Evolutionary conservation across 257 asterid genomes (phyloP).

Genomic region (Paraleonurus japonicus): DNA sequence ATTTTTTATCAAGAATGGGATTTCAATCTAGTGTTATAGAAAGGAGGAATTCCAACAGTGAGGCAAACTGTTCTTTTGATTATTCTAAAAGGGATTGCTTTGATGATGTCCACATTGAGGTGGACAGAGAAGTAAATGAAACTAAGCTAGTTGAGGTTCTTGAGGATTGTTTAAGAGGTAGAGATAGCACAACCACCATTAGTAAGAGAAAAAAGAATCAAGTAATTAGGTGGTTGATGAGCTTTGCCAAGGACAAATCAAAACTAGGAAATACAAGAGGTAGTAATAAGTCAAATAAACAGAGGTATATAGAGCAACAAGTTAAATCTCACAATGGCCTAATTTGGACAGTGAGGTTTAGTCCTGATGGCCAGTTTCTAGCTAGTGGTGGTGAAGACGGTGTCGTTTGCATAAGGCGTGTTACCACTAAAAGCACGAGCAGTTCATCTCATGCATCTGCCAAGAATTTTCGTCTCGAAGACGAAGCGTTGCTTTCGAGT

Average conservation of each 20-base stretch:
- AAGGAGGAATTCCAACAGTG: slow-evolving; percentile 45
- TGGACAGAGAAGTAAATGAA: slow-evolving; percentile 16
- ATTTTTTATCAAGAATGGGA: slow-evolving; percentile 49
- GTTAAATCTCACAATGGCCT: slow-evolving; percentile 60
- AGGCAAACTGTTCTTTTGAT: slow-evolving; percentile 48
- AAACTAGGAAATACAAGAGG: slow-evolving; percentile 22
- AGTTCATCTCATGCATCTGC: slow-evolving; percentile 37
- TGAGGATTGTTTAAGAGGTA: slow-evolving; percentile 1
- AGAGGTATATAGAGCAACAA: slow-evolving; percentile 62
- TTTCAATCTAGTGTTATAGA: slow-evolving; percentile 27
- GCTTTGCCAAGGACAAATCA: slow-evolving; percentile 33
- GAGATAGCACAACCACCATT: neutral
- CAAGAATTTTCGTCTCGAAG: slow-evolving; percentile 55
- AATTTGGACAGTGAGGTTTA: slow-evolving; percentile 74
- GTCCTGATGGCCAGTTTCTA: slow-evolving; percentile 69
- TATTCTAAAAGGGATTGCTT: slow-evolving; percentile 39
- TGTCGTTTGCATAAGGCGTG: slow-evolving; percentile 64
- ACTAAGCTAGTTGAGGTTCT: slow-evolving; percentile 5
- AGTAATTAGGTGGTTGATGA: slow-evolving; percentile 52
- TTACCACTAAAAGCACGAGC: slow-evolving; percentile 30
- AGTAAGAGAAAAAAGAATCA: slow-evolving; percentile 39
- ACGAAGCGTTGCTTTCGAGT: slow-evolving; percentile 52
- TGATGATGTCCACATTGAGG: slow-evolving; percentile 25
- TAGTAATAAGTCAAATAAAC: slow-evolving; percentile 10
- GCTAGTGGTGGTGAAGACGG: slow-evolving; percentile 93